Conservation (phyloP, 495 filamentous ascomycete genomes). For the Amorphotheca resinae region DNA sequence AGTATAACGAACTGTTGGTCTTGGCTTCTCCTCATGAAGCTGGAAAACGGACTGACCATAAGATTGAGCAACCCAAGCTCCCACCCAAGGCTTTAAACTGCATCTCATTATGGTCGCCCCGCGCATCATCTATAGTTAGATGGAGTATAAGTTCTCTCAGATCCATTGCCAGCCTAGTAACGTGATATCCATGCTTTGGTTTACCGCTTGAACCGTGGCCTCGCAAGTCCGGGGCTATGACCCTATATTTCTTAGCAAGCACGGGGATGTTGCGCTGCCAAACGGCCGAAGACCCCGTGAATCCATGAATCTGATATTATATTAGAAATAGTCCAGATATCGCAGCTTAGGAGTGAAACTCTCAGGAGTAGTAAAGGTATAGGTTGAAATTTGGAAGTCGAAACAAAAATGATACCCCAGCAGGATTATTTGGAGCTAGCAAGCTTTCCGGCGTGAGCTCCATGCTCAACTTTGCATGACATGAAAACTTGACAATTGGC, state of each 20-base stretch:
- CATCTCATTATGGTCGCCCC: neutral
- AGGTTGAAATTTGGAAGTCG: too few species aligned
- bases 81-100: conserved; percentile 27
- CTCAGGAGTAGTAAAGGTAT: too few species aligned
- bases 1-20: neutral
- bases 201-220: conserved; percentile 30
- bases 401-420: neutral
- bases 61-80: conserved; percentile 32
- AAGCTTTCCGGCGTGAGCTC: too few species aligned
- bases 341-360: neutral
- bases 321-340: neutral
- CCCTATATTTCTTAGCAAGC: conserved; percentile 15
- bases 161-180: conserved; percentile 32
- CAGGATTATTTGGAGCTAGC: too few species aligned
- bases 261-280: conserved; percentile 28
- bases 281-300: conserved; percentile 31
- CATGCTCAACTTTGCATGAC: too few species aligned
- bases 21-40: neutral
- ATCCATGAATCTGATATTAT: conserved; percentile 28
- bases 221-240: conserved; percentile 31
- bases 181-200: conserved; percentile 29
- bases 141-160: conserved; percentile 25
- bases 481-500: too few species aligned
- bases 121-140: conserved; percentile 2
- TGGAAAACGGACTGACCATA: conserved; percentile 32